These are phyloP conservation scores for Solanum bulbocastanum DNA, from an alignment of 257 asterid genomes.

Conservation along the genomic window DNA sequence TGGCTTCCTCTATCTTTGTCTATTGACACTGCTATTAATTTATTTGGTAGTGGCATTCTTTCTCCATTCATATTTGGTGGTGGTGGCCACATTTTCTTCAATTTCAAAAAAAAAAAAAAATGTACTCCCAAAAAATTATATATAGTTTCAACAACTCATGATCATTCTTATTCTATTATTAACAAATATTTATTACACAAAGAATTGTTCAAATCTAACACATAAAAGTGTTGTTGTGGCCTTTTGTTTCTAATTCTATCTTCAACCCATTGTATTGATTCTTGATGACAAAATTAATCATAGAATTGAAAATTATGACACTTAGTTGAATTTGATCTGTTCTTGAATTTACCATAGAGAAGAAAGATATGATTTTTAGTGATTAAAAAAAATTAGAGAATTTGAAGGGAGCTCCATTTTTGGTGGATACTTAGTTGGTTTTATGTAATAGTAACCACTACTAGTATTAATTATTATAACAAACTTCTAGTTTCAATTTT, in stretches of 20 bases:
- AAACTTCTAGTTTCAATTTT: not conserved
- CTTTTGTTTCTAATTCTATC: not conserved
- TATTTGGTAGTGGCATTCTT: not conserved
- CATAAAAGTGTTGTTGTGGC: not conserved
- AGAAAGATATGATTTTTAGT: not conserved
- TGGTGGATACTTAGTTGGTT: not conserved
- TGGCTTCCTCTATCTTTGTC: slow-evolving; percentile 19
- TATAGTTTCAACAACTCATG: not conserved
- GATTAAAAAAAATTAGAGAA: not conserved
- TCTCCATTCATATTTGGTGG: not conserved
- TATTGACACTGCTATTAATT: slow-evolving; percentile 12
- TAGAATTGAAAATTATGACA: not conserved
- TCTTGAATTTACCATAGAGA: not conserved
- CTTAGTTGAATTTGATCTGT: not conserved
- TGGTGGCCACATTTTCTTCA: not conserved
- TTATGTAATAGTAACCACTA: not conserved
- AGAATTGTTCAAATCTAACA: not conserved
- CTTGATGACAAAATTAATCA: not conserved
- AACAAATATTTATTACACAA: not conserved
- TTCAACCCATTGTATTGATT: not conserved
- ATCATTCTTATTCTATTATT: too few relatives aligned
- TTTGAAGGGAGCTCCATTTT: not conserved
- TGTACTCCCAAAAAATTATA: not conserved
- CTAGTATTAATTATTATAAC: not conserved
- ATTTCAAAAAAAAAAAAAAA: not conserved